Evolutionary conservation across 2,329 filamentous ascomycete genomes (phyloP).

Genomic region (Microdochium nivale): DNA sequence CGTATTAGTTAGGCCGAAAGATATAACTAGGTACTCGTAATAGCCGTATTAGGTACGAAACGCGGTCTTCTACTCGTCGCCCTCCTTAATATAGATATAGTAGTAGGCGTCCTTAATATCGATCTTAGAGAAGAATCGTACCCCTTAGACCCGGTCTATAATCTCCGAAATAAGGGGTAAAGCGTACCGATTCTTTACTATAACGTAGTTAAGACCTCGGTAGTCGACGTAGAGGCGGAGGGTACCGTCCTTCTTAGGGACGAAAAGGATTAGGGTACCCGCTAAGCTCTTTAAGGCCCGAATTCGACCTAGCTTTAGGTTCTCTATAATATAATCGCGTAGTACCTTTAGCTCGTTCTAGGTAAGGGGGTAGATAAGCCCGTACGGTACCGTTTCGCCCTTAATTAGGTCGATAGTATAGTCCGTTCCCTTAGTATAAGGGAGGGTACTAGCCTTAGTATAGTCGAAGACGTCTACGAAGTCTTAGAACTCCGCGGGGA

Average conservation of each 20-base stretch:
- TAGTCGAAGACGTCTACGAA: neutral
- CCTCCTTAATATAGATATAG: slow-evolving; percentile 18
- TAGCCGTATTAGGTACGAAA: slow-evolving; percentile 23
- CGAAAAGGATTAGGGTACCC: slow-evolving; percentile 18
- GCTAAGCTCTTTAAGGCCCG: slow-evolving; percentile 1
- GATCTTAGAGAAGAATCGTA: slow-evolving; percentile 21
- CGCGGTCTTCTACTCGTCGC: slow-evolving; percentile 22
- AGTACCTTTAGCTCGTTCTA: neutral
- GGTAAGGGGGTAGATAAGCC: neutral
- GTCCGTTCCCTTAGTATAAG: neutral
- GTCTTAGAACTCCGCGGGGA: neutral
- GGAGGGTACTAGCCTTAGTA: neutral
- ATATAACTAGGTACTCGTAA: no score
- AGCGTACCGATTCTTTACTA: no score
- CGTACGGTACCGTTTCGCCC: no score
- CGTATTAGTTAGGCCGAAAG: no score
- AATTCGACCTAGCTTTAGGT: neutral
- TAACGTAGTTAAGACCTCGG: no score
- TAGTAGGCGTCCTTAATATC: slow-evolving; percentile 22
- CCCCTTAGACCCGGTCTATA: slow-evolving; percentile 11
- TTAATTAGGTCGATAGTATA: neutral
- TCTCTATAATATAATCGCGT: neutral
- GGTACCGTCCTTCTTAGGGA: no score
- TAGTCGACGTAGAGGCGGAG: no score
- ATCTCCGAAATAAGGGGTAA: slow-evolving; percentile 22